A percentile compares a stretch with the other conserved stretches of the same genome.
Evolutionary conservation across 2,329 filamentous ascomycete species (phyloP).

Genomic region (Cladosporium halotolerans): DNA sequence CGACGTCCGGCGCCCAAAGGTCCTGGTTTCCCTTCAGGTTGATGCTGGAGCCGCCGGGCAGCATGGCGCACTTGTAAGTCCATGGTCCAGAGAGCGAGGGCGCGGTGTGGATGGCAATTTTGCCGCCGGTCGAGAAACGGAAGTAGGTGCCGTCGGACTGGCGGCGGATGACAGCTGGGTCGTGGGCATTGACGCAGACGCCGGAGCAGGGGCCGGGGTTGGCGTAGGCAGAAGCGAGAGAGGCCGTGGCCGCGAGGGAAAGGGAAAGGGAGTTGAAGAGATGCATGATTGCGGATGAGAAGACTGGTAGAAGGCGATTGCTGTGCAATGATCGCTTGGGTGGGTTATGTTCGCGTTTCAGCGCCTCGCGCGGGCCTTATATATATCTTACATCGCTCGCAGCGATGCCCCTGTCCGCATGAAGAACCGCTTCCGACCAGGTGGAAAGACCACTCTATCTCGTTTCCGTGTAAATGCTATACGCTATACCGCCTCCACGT

Average conservation of each 20-base stretch:
- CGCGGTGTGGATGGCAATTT: slow-evolving; percentile 44
- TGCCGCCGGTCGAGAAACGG: slow-evolving; percentile 47
- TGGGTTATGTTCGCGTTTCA: too few species aligned
- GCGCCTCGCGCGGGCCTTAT: too few species aligned
- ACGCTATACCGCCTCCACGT: too few species aligned
- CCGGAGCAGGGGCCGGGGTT: slow-evolving; percentile 37
- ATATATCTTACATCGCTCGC: too few species aligned
- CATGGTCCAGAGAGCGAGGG: slow-evolving; percentile 46
- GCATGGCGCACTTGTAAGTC: slow-evolving; percentile 42
- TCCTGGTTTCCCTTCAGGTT: slow-evolving; percentile 42
- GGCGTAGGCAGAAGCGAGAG: slow-evolving; percentile 30
- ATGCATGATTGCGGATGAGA: background rate
- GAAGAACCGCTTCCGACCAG: too few species aligned
- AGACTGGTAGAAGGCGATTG: background rate
- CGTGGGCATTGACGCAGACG: slow-evolving; percentile 41
- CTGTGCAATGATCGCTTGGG: too few species aligned
- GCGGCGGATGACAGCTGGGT: slow-evolving; percentile 44
- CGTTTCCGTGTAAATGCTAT: too few species aligned
- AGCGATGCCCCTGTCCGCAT: too few species aligned
- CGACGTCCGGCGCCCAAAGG: slow-evolving; percentile 58
- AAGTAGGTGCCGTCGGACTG: slow-evolving; percentile 45
- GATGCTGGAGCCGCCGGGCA: slow-evolving; percentile 38
- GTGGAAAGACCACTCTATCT: too few species aligned
- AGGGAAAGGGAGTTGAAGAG: background rate
- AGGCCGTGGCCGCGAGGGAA: background rate